phyloP scores from a whole-genome alignment of 495 filamentous ascomycete genomes.

The Letharia lupina region DNA sequence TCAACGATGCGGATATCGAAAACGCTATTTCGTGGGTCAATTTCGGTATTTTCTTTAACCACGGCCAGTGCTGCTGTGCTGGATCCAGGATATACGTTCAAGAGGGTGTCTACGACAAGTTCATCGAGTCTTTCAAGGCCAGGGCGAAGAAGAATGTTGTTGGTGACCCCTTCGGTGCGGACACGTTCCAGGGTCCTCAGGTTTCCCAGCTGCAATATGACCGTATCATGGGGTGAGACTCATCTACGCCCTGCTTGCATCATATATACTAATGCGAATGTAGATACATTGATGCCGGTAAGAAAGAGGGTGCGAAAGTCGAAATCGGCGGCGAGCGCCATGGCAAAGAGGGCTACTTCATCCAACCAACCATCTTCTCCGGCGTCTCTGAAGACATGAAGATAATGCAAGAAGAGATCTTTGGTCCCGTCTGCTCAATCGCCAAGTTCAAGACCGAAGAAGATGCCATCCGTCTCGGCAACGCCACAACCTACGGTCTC shows the following conservation, averaged over 20 bases:
- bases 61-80: slow-evolving; percentile 97
- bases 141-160: slow-evolving; percentile 75
- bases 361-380: slow-evolving; percentile 94
- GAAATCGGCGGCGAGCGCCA: slow-evolving; percentile 80
- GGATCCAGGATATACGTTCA: slow-evolving; percentile 95
- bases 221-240: slow-evolving; percentile 73
- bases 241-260: no score
- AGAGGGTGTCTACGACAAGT: slow-evolving; percentile 93
- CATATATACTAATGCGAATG: background rate
- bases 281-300: slow-evolving; percentile 83
- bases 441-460: slow-evolving; percentile 89
- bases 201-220: slow-evolving; percentile 93
- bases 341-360: slow-evolving; percentile 91
- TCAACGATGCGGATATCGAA: slow-evolving; percentile 91
- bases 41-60: slow-evolving; percentile 98
- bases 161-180: slow-evolving; percentile 78
- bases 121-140: slow-evolving; percentile 78
- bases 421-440: slow-evolving; percentile 88
- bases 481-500: slow-evolving; percentile 72
- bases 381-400: slow-evolving; percentile 87
- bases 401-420: slow-evolving; percentile 98
- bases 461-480: slow-evolving; percentile 73
- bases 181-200: slow-evolving; percentile 97
- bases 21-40: slow-evolving; percentile 97
- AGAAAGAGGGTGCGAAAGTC: slow-evolving; percentile 77